Evolutionary conservation across 1,139 yeast species (phyloP), one percentile per base, ranked within the genome.

Genomic region (Sugiyamaella japonica): DNA sequence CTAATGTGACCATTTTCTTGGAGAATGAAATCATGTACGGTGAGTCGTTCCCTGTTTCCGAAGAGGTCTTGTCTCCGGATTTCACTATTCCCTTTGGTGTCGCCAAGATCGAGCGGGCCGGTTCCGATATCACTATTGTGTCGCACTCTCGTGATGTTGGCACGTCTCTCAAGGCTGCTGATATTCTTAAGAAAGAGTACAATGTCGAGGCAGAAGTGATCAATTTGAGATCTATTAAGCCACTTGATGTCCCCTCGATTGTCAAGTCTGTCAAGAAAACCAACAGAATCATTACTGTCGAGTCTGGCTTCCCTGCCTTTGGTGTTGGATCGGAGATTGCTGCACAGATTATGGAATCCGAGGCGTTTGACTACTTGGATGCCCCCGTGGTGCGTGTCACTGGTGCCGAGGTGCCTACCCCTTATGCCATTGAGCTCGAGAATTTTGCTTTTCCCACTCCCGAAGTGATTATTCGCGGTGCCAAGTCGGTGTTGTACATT

Each of bases 401-500:
- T 58, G 99, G 99, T 74, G 95, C 98, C 71, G 99, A 95, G 78
- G 97, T 91, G 38, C 99, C 99, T 73, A 95, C 99, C 66, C 99
- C 99, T 63, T 95, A 95, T 73, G 97, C 97, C 66, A 83, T 85
- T 75, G 95, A 87, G 77, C 83, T 95, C 72, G 99, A 95, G 82
- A 95, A 88, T 77, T 89, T 93, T 73, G 97, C 99, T 56, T 93
- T 95, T 96, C 99, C 99, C 73, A 96, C 91, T 73, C 82, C 88
- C 58, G 95, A 89, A 70, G 83, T 90, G 63, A 87, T 95, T 67
- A 81, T 88, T 72, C 86, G 93, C 80, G 97, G 96, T 65, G 84
- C 85, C 65, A 91, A 86, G 81, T 86, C 87, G 76, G 97, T 88
- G 55, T 81, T 91, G 73, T 87, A 95, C 64, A 66, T 86, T 80